Evolutionary conservation across 805 yeast genomes (phyloP), one percentile per base, ranked within the genome.

Genomic region (Saturnispora sekii): DNA sequence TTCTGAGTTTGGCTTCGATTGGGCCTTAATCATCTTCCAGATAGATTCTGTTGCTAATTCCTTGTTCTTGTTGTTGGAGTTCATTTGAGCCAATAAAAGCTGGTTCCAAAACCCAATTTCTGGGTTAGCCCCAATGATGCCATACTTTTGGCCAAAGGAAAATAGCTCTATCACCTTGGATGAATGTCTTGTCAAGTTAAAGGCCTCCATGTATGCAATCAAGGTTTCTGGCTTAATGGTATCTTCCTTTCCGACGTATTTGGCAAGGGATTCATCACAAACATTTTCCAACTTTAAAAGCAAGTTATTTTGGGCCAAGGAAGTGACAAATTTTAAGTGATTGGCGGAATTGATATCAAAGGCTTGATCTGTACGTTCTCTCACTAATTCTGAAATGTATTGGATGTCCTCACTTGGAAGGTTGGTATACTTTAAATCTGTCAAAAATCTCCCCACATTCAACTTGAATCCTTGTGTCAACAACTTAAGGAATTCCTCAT

Each of bases 81-180:
- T 54, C 9, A 53, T 51, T 35, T 58, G 66, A 17, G 59, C 50
- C 43, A 51, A 64, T 41, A 84, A 61, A 28, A 81, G 66, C 42
- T 73, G 68, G 43, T 79, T 78, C 87, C 87, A 84, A 3, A 56
- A 52, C 10, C 38, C 41, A 70, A 59, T n/a, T 77, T 38, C 21
- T 15, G 42, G 43, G 1, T 49, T 49, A 14, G 67, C 55, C 21
- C 45, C 47, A 35, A 52, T 44, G 10, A 43, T 31, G 32, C 45
- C 45, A 32, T 43, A 16, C 12, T 34, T 32, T 15, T 44, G 39
- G 38, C 47, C 41, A 16, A 33, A 38, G 14, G 40, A n/a, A 49
- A 49, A 50, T 12, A 50, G 17, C 14, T 48, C 51, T 16, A 46
- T 41, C 10, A 45, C 43, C 40, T 41, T 48, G 6, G 49, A 40